Percentiles rank a stretch among this genome's conserved stretches.
These are phyloP conservation scores for Hypseocharis bilobata DNA, from an alignment of 441 rosid genomes.

Conservation along the genomic window DNA sequence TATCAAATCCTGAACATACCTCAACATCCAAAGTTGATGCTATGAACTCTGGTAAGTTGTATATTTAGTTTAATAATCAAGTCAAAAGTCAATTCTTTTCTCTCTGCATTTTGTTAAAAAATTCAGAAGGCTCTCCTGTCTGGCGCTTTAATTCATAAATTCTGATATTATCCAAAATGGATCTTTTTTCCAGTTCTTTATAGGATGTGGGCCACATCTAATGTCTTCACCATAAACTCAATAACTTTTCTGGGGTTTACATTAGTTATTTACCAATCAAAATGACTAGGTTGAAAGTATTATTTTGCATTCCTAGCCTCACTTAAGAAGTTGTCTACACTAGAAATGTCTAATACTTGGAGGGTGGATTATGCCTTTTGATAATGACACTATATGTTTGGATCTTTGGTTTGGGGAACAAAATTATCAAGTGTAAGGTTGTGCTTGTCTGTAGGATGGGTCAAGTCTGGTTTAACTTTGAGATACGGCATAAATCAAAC, in stretches of 20 bases:
- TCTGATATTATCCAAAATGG: background rate
- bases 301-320: background rate
- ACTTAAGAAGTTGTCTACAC: background rate
- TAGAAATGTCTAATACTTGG: background rate
- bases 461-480: background rate
- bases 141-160: background rate
- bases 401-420: background rate
- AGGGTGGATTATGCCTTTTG: background rate
- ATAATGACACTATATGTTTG: background rate
- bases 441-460: background rate
- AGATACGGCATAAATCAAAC: background rate
- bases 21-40: constrained; percentile 22
- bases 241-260: background rate
- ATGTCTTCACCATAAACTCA: background rate
- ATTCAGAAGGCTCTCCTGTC: background rate
- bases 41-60: constrained; percentile 30
- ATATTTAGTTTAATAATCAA: background rate
- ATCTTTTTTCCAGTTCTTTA: background rate
- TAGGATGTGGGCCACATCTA: background rate
- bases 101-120: background rate
- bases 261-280: background rate
- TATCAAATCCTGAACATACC: constrained; percentile 33
- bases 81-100: background rate
- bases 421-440: background rate
- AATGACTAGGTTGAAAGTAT: background rate